A percentile compares a stretch with the other conserved stretches of the same genome.
Evolutionary conservation across 768 basidiomycete genomes (phyloP).

Genomic region (Suillus tomentosus): DNA sequence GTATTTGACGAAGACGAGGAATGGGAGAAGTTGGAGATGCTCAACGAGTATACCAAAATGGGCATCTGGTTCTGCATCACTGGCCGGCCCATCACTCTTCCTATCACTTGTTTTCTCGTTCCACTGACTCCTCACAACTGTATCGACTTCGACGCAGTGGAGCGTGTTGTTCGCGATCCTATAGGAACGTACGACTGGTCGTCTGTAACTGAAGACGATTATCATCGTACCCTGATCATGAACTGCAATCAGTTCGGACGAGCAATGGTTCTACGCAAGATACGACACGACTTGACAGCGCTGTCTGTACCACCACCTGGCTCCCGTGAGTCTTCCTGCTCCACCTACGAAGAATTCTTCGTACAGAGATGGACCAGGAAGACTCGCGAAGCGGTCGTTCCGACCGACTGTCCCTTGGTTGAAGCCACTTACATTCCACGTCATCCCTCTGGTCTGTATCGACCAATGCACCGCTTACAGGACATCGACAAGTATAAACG

Average conservation of each 20-base stretch:
- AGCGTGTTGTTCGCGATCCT: slow-evolving; percentile 49
- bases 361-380: slow-evolving; percentile 55
- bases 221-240: slow-evolving; percentile 53
- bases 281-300: slow-evolving; percentile 69
- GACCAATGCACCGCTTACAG: slow-evolving; percentile 27
- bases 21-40: slow-evolving; percentile 45
- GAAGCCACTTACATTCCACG: slow-evolving; percentile 52
- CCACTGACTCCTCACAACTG: slow-evolving; percentile 53
- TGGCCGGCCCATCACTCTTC: slow-evolving; percentile 50
- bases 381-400: slow-evolving; percentile 44
- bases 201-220: slow-evolving; percentile 48
- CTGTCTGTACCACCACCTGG: slow-evolving; percentile 55
- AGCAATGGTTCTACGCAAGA: slow-evolving; percentile 52
- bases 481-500: slow-evolving; percentile 29
- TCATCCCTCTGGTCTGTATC: slow-evolving; percentile 42
- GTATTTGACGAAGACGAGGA: slow-evolving; percentile 53
- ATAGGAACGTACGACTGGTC: slow-evolving; percentile 59
- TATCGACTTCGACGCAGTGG: slow-evolving; percentile 62
- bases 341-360: slow-evolving; percentile 65
- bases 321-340: slow-evolving; percentile 46
- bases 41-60: slow-evolving; percentile 67
- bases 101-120: slow-evolving; percentile 64
- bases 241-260: slow-evolving; percentile 58
- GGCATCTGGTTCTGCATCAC: slow-evolving; percentile 67
- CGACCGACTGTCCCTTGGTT: slow-evolving; percentile 61